phyloP scores from a whole-genome alignment of 345 rosid genomes.

The Noccaea caerulescens region DNA sequence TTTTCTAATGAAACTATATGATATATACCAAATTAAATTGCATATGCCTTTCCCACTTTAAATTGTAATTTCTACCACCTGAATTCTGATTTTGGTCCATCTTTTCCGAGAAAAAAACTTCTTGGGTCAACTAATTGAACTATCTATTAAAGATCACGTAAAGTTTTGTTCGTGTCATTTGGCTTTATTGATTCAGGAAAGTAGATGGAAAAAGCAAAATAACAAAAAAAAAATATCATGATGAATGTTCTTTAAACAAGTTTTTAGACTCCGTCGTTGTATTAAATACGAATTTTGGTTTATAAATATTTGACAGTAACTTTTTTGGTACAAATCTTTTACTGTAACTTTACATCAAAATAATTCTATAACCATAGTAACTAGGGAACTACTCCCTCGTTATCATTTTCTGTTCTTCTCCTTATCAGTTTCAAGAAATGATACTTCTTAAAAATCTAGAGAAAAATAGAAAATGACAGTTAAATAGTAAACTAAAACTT shows the following conservation, averaged over 20 bases:
- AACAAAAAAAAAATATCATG: background rate
- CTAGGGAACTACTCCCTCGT: background rate
- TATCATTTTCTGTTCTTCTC: background rate
- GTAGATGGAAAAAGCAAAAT: background rate
- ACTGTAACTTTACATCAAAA: slow-evolving; percentile 12
- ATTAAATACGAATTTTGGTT: background rate
- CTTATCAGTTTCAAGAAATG: background rate
- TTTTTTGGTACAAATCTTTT: background rate
- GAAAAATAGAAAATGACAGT: background rate
- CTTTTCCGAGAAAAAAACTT: background rate
- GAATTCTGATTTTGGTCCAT: slow-evolving; percentile 12
- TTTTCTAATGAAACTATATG: background rate
- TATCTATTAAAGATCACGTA: background rate
- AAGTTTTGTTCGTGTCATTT: background rate
- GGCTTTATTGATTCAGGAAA: slow-evolving; percentile 1
- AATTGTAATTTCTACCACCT: background rate
- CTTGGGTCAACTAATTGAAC: background rate
- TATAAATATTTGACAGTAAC: background rate
- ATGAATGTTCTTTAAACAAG: background rate
- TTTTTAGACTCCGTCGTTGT: background rate
- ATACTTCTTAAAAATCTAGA: background rate
- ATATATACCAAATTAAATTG: background rate
- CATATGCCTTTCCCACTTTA: background rate
- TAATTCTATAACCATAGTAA: slow-evolving; percentile 7
- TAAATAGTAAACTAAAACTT: slow-evolving; percentile 30